A percentile compares a stretch with the other conserved stretches of the same genome.
Evolutionary conservation across 805 yeast species (phyloP).

Genomic region (Saccharomyces jurei): DNA sequence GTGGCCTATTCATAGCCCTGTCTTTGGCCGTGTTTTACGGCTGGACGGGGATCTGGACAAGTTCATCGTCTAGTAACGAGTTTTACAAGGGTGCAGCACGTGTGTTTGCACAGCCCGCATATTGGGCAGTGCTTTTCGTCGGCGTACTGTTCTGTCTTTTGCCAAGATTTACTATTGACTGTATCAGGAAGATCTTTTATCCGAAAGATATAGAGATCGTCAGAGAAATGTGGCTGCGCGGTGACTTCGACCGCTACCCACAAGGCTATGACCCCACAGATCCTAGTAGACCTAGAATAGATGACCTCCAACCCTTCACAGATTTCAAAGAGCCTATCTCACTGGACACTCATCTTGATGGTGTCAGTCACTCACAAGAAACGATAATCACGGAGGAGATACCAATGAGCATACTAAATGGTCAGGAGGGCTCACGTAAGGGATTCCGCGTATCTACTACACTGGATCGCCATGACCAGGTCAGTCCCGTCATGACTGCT

Average conservation of each 20-base stretch:
- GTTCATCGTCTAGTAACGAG: conserved; percentile 45
- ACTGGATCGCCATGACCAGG: not conserved
- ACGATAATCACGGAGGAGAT: conserved; percentile 35
- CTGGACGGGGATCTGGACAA: conserved; percentile 81
- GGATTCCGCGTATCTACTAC: not conserved
- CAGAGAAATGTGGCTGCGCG: conserved; percentile 59
- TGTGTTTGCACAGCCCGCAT: conserved; percentile 50
- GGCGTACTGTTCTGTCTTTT: conserved; percentile 57
- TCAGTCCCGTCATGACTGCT: not conserved
- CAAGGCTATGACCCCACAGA: conserved; percentile 72
- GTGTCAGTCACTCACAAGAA: conserved; percentile 17
- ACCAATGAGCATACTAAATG: conserved; percentile 26
- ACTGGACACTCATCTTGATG: conserved; percentile 16
- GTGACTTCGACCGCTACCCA: conserved; percentile 62
- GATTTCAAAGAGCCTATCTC: conserved; percentile 3
- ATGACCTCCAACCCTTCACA: conserved; percentile 29
- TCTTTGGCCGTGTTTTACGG: conserved; percentile 55
- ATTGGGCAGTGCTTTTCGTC: conserved; percentile 60
- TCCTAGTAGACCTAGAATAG: conserved; percentile 51
- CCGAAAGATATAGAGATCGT: conserved; percentile 73
- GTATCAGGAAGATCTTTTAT: conserved; percentile 39
- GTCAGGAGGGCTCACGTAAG: conserved; percentile 20
- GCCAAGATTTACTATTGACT: conserved; percentile 61
- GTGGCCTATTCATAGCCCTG: conserved; percentile 44
- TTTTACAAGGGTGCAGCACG: conserved; percentile 64